Percentiles rank a stretch among this genome's conserved stretches.
Conservation (phyloP, 1,139 yeast genomes). For the Yarrowia galli region DNA sequence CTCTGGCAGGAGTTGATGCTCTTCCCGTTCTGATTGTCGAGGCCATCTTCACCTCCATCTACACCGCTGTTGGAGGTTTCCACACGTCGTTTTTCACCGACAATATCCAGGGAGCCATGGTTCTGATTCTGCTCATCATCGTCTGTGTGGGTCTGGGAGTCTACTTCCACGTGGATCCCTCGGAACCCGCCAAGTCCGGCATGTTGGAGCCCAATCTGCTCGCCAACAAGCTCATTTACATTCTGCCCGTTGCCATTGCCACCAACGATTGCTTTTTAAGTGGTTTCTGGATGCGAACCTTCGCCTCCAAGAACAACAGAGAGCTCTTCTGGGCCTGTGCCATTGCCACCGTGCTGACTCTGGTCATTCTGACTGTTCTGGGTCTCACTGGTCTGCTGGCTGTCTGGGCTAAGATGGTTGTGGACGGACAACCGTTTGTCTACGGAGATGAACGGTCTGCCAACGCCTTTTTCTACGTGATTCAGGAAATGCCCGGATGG, state of each 20-base stretch:
- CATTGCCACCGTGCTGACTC: conserved; percentile 64
- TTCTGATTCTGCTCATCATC: conserved; percentile 68
- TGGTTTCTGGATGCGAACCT: conserved; percentile 93
- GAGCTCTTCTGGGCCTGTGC: conserved; percentile 77
- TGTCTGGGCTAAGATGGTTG: conserved; percentile 82
- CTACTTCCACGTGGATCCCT: conserved; percentile 71
- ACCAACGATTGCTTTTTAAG: conserved; percentile 91
- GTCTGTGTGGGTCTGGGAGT: conserved; percentile 84
- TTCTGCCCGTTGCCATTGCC: conserved; percentile 82
- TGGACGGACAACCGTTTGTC: conserved; percentile 44
- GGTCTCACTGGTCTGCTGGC: conserved; percentile 89
- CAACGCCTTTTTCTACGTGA: conserved; percentile 71
- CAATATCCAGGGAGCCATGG: conserved; percentile 81
- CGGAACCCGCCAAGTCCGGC: conserved; percentile 71
- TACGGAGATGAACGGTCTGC: conserved; percentile 47
- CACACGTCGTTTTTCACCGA: conserved; percentile 88
- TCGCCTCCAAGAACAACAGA: conserved; percentile 80
- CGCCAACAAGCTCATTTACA: conserved; percentile 91
- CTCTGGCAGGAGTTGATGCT: conserved; percentile 80
- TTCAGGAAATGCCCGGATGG: conserved; percentile 85
- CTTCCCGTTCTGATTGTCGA: conserved; percentile 87
- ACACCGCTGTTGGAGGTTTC: conserved; percentile 91
- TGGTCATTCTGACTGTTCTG: conserved; percentile 69
- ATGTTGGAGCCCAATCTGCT: conserved; percentile 67
- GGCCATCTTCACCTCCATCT: conserved; percentile 84